These are phyloP conservation scores for Oehlia diaphana DNA, from an alignment of 192 early-diverging fungal genomes.

Conservation along the genomic window DNA sequence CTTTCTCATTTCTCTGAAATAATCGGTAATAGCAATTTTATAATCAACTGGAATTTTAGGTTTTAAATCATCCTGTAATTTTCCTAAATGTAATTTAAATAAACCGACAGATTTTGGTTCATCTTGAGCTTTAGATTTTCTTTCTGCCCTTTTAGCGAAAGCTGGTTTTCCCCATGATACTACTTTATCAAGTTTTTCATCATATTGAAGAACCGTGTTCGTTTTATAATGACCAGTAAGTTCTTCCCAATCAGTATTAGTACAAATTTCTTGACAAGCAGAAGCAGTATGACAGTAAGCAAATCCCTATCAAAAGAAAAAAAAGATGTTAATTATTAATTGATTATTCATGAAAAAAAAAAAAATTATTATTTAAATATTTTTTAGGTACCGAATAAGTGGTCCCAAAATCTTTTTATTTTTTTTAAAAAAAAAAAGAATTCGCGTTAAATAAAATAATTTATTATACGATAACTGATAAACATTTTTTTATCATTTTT, in stretches of 20 bases:
- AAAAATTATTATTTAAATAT: too few relatives aligned
- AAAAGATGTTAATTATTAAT: background rate
- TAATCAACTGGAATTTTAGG: background rate
- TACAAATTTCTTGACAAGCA: background rate
- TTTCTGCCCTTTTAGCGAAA: background rate
- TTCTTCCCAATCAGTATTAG: background rate
- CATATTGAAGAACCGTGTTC: background rate
- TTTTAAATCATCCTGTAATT: background rate
- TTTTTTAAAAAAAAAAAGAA: too few relatives aligned
- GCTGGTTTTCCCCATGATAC: background rate
- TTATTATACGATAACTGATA: too few relatives aligned
- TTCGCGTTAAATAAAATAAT: too few relatives aligned
- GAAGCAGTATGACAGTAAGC: background rate
- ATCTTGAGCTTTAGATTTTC: background rate
- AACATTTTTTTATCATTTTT: too few relatives aligned
- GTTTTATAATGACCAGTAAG: background rate
- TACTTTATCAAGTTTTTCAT: background rate
- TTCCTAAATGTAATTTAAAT: constrained; percentile 8
- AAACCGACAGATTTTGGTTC: background rate
- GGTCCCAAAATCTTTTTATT: too few relatives aligned
- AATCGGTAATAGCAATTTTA: constrained; percentile 8
- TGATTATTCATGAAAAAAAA: too few relatives aligned
- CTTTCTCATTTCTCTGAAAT: background rate
- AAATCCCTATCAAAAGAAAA: background rate
- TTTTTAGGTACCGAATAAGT: too few relatives aligned